phyloP scores from a whole-genome alignment of 257 asterid species.

The Solanum chmielewskii region DNA sequence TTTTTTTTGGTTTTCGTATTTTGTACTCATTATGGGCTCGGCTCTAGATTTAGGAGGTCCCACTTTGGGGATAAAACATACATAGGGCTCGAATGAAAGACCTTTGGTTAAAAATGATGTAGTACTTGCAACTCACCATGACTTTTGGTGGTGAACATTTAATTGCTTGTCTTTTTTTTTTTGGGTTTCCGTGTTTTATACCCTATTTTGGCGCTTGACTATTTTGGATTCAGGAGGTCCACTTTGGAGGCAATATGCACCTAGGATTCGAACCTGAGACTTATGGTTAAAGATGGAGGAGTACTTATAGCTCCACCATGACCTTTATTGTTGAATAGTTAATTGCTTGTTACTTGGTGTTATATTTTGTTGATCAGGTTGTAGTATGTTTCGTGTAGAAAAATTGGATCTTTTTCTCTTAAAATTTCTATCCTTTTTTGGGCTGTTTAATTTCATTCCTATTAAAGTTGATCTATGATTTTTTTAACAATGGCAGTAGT shows the following conservation, averaged over 20 bases:
- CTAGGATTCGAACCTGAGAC: neutral
- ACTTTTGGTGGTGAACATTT: neutral
- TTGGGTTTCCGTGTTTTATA: neutral
- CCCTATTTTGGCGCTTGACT: neutral
- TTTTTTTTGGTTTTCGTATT: neutral
- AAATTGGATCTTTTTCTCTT: neutral
- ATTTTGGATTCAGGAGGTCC: neutral
- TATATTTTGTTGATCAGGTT: neutral
- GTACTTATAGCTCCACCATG: neutral
- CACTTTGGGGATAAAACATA: neutral
- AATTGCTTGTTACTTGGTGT: neutral
- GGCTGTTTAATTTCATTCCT: neutral
- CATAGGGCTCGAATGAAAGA: neutral
- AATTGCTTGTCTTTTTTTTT: neutral
- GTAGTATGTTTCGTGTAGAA: neutral
- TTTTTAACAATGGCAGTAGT: neutral
- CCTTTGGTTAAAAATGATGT: neutral
- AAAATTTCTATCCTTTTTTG: neutral
- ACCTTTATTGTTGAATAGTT: neutral
- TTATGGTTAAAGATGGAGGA: neutral
- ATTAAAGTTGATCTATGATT: neutral
- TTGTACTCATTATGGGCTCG: neutral
- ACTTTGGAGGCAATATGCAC: neutral
- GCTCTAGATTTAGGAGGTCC: neutral
- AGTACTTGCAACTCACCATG: neutral